phyloP scores from a whole-genome alignment of 2,329 filamentous ascomycete species.

The Acrocalymma vagum region DNA sequence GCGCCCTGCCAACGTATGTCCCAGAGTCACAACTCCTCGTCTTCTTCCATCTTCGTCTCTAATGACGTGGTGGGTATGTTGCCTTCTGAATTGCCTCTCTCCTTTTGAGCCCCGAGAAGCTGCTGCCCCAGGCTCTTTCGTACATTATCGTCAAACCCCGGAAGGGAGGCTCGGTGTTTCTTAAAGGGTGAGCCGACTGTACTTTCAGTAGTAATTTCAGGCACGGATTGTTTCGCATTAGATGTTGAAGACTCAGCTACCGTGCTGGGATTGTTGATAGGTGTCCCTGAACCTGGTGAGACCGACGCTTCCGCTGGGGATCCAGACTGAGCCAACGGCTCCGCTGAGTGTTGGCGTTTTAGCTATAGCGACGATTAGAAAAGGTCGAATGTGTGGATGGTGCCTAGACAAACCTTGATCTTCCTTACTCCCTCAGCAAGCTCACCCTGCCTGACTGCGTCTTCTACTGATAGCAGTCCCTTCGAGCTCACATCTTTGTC shows the following conservation, averaged over 20 bases:
- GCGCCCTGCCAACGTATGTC: constrained; percentile 31
- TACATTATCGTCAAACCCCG: constrained; percentile 56
- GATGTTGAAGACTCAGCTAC: constrained; percentile 32
- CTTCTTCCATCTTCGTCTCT: constrained; percentile 50
- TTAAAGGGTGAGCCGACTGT: constrained; percentile 76
- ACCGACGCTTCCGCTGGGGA: constrained; percentile 32
- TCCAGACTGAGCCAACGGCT: constrained; percentile 63
- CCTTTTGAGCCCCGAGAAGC: constrained; percentile 41
- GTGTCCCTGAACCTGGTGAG: constrained; percentile 35
- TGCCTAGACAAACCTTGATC: constrained; percentile 70
- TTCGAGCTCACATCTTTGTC: constrained; percentile 67
- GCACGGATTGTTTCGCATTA: constrained; percentile 39
- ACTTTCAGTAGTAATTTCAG: constrained; percentile 57
- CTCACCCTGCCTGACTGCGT: constrained; percentile 76
- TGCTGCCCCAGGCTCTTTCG: constrained; percentile 46
- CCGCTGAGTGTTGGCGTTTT: constrained; percentile 80
- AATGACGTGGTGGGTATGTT: constrained; percentile 28
- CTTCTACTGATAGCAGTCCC: constrained; percentile 69
- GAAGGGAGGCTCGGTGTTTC: constrained; percentile 73
- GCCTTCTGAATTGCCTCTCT: constrained; percentile 42
- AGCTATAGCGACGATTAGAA: constrained; percentile 63
- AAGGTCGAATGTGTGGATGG: background rate
- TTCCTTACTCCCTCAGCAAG: constrained; percentile 82
- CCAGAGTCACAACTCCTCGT: constrained; percentile 55
- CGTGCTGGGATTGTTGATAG: constrained; percentile 21